Percentiles rank a stretch among this genome's conserved stretches.
phyloP scores from a whole-genome alignment of 2,329 filamentous ascomycete species.

The Aureobasidium sp. region DNA sequence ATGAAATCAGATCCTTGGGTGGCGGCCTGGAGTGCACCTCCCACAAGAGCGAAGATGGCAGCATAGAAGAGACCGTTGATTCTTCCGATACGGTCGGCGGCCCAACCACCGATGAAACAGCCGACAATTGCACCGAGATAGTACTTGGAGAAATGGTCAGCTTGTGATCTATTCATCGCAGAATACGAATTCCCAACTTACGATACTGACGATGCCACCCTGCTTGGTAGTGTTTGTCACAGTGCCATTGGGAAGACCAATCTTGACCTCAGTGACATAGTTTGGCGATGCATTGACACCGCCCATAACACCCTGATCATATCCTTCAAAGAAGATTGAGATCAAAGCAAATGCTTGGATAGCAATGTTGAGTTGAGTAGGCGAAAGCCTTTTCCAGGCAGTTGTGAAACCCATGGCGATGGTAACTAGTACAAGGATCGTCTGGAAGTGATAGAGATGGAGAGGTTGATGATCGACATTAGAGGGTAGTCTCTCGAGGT shows the following conservation, averaged over 20 bases:
- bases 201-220: slow-evolving; percentile 43
- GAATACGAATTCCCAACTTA: slow-evolving; percentile 10
- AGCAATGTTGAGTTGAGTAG: slow-evolving; percentile 33
- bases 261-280: slow-evolving; percentile 36
- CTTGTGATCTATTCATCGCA: no score
- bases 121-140: slow-evolving; percentile 45
- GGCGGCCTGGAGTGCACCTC: slow-evolving; percentile 40
- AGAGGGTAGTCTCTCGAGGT: not conserved
- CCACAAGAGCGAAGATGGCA: slow-evolving; percentile 39
- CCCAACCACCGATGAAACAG: slow-evolving; percentile 41
- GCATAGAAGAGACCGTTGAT: slow-evolving; percentile 43
- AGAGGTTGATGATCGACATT: not conserved
- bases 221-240: slow-evolving; percentile 42
- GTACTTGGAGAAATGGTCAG: slow-evolving; percentile 24
- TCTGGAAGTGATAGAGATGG: not conserved
- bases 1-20: slow-evolving; percentile 40
- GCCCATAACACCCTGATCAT: slow-evolving; percentile 48
- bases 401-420: slow-evolving; percentile 31
- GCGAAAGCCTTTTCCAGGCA: slow-evolving; percentile 35
- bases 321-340: slow-evolving; percentile 36
- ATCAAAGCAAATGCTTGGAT: slow-evolving; percentile 27
- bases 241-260: slow-evolving; percentile 36
- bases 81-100: slow-evolving; percentile 46
- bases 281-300: slow-evolving; percentile 37
- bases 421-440: no score